These are phyloP conservation scores for Acanthamoeba culbertsoni DNA, from an alignment of 208 protist species.

Conservation along the genomic window DNA sequence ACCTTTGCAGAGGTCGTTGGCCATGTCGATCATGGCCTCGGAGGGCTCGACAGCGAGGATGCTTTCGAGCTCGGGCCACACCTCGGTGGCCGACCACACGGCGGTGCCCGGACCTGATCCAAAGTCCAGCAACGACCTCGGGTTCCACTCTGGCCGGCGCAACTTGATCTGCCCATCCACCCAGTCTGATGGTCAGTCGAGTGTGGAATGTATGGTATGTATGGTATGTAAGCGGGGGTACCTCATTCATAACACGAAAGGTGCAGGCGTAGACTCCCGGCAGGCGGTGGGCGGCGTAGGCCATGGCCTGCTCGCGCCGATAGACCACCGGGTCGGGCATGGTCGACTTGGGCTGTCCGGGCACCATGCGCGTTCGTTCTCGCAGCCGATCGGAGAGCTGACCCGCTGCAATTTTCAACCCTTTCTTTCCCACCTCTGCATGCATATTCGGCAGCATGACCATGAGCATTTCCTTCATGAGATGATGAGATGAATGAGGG, in stretches of 20 bases:
- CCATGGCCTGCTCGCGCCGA: constrained; percentile 8
- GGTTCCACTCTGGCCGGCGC: constrained; percentile 8
- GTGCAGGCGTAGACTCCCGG: constrained; percentile 49
- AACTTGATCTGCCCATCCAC: neutral
- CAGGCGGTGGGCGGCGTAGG: constrained; percentile 6
- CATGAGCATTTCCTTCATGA: no score
- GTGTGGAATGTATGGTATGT: neutral
- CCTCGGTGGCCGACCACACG: neutral
- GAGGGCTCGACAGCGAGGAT: constrained; percentile 45
- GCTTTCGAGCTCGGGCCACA: neutral
- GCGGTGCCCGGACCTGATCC: constrained; percentile 47
- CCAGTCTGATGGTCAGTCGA: neutral
- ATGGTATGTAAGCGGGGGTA: neutral
- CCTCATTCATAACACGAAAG: constrained; percentile 47
- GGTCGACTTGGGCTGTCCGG: neutral
- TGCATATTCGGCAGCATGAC: neutral
- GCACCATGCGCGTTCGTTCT: constrained; percentile 19
- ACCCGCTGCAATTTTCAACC: neutral
- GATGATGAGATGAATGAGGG: neutral
- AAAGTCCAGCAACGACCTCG: constrained; percentile 27
- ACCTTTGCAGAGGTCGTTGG: neutral
- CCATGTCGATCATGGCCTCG: constrained; percentile 37
- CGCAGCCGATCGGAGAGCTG: neutral
- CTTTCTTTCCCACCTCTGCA: neutral
- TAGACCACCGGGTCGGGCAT: constrained; percentile 41